Evolutionary conservation across 768 basidiomycete species (phyloP).

Genomic region (Favolaschia claudopus): DNA sequence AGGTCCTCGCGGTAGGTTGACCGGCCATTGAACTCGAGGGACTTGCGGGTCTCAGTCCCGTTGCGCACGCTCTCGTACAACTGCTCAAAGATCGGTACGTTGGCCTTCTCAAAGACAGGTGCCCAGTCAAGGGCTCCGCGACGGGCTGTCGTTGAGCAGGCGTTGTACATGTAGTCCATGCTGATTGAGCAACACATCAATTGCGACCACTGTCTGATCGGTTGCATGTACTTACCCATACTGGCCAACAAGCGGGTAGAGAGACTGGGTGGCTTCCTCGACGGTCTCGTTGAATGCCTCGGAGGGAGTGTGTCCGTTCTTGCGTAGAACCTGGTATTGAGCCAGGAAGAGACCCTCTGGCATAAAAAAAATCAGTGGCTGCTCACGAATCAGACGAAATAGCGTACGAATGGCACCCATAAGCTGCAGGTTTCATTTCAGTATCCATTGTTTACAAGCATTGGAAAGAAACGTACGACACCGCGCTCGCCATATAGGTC

Average conservation of each 20-base stretch:
- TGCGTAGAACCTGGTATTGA: slow-evolving; percentile 97
- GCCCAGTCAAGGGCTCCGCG: slow-evolving; percentile 99
- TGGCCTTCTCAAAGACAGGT: slow-evolving; percentile 93
- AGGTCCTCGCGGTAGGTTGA: slow-evolving; percentile 93
- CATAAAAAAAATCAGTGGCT: neutral
- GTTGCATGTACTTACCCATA: slow-evolving; percentile 69
- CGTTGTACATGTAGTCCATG: slow-evolving; percentile 99
- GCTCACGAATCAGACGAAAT: neutral
- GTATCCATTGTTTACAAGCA: slow-evolving; percentile 1
- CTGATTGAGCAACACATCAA: slow-evolving; percentile 45
- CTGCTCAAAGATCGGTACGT: slow-evolving; percentile 92
- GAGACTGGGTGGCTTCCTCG: slow-evolving; percentile 99
- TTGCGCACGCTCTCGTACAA: slow-evolving; percentile 95
- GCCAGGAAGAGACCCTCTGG: slow-evolving; percentile 97
- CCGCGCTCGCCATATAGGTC: slow-evolving; percentile 99
- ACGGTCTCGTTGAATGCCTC: slow-evolving; percentile 99
- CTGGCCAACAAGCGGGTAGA: slow-evolving; percentile 95
- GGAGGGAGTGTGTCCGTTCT: slow-evolving; percentile 95
- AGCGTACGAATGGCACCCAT: slow-evolving; percentile 94
- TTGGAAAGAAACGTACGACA: slow-evolving; percentile 70
- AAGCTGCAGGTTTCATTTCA: slow-evolving; percentile 56
- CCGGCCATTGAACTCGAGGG: slow-evolving; percentile 94
- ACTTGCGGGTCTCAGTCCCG: slow-evolving; percentile 96
- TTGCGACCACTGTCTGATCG: neutral
- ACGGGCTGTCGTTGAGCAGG: slow-evolving; percentile 98